These are phyloP conservation scores for Grammothele lineata DNA, from an alignment of 768 basidiomycete species.

Conservation along the genomic window DNA sequence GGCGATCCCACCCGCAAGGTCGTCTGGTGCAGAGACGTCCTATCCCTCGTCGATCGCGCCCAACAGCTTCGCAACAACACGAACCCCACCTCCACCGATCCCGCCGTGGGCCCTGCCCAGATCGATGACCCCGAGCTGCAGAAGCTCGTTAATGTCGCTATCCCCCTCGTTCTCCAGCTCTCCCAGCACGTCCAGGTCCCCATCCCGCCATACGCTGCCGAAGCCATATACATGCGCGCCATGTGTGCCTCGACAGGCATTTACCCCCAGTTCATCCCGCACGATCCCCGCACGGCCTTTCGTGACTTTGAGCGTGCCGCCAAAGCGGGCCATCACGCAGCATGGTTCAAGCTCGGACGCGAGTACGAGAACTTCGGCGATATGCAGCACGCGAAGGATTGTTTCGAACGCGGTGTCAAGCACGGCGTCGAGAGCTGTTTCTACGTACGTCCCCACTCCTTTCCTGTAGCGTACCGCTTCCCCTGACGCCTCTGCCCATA, in stretches of 20 bases:
- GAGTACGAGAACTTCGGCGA: constrained; percentile 92
- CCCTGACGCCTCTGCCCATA: constrained; percentile 30
- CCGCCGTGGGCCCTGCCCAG: constrained; percentile 38
- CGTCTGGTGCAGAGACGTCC: constrained; percentile 79
- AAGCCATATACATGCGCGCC: constrained; percentile 75
- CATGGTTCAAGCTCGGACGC: constrained; percentile 89
- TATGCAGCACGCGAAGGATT: constrained; percentile 65
- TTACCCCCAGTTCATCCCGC: constrained; percentile 58
- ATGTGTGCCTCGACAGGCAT: constrained; percentile 70
- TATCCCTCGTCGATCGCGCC: constrained; percentile 70
- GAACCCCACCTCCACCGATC: constrained; percentile 31
- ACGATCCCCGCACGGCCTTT: constrained; percentile 78
- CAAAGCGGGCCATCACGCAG: constrained; percentile 66
- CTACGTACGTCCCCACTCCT: constrained; percentile 42
- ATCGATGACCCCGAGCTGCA: constrained; percentile 59
- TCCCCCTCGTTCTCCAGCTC: constrained; percentile 60
- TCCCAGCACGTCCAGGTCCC: constrained; percentile 35
- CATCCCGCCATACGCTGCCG: constrained; percentile 46
- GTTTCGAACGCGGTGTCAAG: constrained; percentile 81
- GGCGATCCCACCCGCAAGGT: constrained; percentile 61
- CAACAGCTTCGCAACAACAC: constrained; percentile 23
- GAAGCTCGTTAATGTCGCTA: constrained; percentile 57
- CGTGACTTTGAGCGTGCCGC: constrained; percentile 86
- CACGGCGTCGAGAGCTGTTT: constrained; percentile 72
- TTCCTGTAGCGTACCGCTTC: constrained; percentile 1